phyloP scores from a whole-genome alignment of 805 yeast genomes.

The Kazachstania bromeliacearum region DNA sequence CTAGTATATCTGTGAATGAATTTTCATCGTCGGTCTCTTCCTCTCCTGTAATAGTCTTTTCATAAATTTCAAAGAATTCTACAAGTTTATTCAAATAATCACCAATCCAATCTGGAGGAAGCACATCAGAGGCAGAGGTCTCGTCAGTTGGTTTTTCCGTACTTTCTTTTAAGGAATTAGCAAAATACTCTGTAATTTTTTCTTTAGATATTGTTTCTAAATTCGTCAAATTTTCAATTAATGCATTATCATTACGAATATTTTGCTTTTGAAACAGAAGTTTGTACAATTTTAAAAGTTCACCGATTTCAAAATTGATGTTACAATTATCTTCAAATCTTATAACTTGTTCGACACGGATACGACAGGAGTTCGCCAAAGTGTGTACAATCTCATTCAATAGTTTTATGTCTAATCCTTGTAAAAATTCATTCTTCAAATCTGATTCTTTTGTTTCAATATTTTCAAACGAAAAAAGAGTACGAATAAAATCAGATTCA shows the following conservation, averaged over 20 bases:
- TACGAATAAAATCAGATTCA: constrained; percentile 67
- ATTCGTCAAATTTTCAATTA: constrained; percentile 15
- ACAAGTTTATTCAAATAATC: constrained; percentile 42
- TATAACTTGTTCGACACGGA: constrained; percentile 59
- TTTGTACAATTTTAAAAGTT: constrained; percentile 56
- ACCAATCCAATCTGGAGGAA: constrained; percentile 77
- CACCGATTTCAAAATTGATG: constrained; percentile 48
- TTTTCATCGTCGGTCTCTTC: constrained; percentile 26
- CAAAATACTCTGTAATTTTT: constrained; percentile 15
- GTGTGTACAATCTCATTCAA: constrained; percentile 27
- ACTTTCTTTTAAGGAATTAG: constrained; percentile 18
- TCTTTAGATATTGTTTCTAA: constrained; percentile 15
- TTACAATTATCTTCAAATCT: constrained; percentile 53
- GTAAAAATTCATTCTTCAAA: constrained; percentile 16
- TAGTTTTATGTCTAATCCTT: constrained; percentile 21
- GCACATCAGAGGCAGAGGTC: constrained; percentile 41
- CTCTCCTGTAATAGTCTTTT: constrained; percentile 23
- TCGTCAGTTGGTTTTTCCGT: constrained; percentile 13
- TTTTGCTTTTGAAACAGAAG: constrained; percentile 50
- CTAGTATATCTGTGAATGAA: constrained; percentile 32
- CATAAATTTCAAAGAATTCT: constrained; percentile 51
- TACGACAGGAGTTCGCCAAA: constrained; percentile 42
- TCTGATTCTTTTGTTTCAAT: constrained; percentile 8
- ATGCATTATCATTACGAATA: constrained; percentile 15
- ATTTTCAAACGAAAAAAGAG: constrained; percentile 42